These are phyloP conservation scores for Lasiosphaeria ovina DNA, from an alignment of 495 filamentous ascomycete species.

Conservation along the genomic window DNA sequence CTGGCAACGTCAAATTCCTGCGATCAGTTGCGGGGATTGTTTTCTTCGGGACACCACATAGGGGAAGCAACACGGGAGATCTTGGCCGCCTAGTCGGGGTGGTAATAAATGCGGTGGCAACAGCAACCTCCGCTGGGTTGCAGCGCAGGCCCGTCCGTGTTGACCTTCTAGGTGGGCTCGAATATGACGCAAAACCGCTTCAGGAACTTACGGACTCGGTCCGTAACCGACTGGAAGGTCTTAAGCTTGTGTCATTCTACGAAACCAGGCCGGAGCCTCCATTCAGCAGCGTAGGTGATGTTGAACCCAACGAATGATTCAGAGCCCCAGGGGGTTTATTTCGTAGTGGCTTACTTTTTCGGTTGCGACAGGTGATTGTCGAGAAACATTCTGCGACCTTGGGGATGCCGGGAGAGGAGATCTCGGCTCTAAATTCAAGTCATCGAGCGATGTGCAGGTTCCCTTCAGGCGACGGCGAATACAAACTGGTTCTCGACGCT, in stretches of 20 bases:
- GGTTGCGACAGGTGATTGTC: background rate
- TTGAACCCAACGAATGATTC: background rate
- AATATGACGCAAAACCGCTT: background rate
- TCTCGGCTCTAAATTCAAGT: background rate
- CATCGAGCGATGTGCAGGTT: constrained; percentile 10
- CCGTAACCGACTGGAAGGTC: constrained; percentile 1
- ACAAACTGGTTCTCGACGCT: constrained; percentile 1
- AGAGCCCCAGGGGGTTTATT: no score
- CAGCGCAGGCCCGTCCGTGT: background rate
- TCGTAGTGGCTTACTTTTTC: background rate
- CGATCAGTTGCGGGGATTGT: constrained; percentile 1
- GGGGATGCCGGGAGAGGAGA: constrained; percentile 3
- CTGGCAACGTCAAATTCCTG: background rate
- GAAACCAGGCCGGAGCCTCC: constrained; percentile 4
- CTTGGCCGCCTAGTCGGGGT: constrained; percentile 1
- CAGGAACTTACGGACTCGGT: constrained; percentile 5
- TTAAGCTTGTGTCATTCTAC: constrained; percentile 9
- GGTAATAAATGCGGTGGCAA: background rate
- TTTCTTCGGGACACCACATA: constrained; percentile 15
- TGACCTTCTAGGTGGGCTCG: constrained; percentile 2
- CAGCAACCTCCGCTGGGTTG: background rate
- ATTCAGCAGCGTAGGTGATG: background rate
- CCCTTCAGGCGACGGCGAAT: background rate
- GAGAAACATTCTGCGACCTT: constrained; percentile 1
- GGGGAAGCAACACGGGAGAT: background rate